Base-by-base conservation (phyloP, 805 yeast species). In the Wickerhamiella qilinensis region DNA sequence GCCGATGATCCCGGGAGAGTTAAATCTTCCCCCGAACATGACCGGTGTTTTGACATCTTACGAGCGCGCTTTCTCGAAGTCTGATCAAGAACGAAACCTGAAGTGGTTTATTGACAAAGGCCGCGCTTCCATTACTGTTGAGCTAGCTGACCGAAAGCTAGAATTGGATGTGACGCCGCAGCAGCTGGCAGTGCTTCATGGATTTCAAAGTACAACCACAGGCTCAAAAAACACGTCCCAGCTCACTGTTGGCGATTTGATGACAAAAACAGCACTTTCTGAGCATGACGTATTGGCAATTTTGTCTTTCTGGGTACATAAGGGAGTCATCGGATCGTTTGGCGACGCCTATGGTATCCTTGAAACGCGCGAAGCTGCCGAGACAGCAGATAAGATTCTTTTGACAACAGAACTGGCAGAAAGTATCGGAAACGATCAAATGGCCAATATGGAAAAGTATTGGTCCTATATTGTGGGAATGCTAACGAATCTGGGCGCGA, bases 231-330 rank as follows among this genome's bases (percentile, higher is more conserved):
- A 24, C 12, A 9, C 27, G 27, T 8, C 11, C 27, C 20, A 22
- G 16, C 36, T 65, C 3, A 46, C 67, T 0, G 40, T 64, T 3
- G 56, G 50, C 6, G 54, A 59, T 3, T 52, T 73, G 3, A 42
- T 50, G 16, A 45, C 46, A 33, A 43, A 48, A 12, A 54, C 76
- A 15, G 57, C 60, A 2, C 65, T 78, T 65, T 55, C 63, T 1
- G 53, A 59, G 3, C 59, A 61, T 14, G 36, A 57, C 14, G 73
- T 69, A 0, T 49, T 47, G 2, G 55, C 55, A 2, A 59, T 67
- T 0, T 46, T 76, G 4, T 43, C 56, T 3, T 82, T 67, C 50
- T 86, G 96, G 96, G 67, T 70, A 2, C 61, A 66, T 17, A 56
- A 67, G 35, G 72, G 69, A 0, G 71, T 84, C 0, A 47, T 86